phyloP scores from a whole-genome alignment of 768 basidiomycete genomes.

The Collybia sordida region DNA sequence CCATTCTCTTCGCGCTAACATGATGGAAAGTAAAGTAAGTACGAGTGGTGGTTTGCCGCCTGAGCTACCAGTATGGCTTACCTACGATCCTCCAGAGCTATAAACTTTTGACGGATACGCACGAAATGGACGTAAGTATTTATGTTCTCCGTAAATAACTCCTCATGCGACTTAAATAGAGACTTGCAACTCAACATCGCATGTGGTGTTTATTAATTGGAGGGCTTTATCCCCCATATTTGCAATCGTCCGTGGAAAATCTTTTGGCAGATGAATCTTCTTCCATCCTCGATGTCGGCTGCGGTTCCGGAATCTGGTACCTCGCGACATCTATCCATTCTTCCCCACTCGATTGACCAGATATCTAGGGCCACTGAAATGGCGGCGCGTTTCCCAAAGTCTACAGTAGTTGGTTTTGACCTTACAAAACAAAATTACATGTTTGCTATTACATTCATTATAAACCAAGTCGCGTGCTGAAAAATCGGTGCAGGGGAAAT shows the following conservation, averaged over 20 bases:
- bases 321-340: background rate
- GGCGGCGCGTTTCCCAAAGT: conserved; percentile 19
- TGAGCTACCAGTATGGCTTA: background rate
- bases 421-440: conserved; percentile 12
- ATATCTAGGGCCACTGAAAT: conserved; percentile 24
- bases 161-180: conserved; percentile 8
- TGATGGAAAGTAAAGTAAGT: too few relatives aligned
- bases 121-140: background rate
- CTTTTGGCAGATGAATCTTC: conserved; percentile 10
- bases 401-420: conserved; percentile 24
- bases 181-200: conserved; percentile 21
- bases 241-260: conserved; percentile 11
- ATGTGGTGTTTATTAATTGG: conserved; percentile 24
- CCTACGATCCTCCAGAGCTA: background rate
- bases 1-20: background rate
- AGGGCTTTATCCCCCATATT: conserved; percentile 20
- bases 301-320: conserved; percentile 28
- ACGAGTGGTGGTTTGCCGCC: too few relatives aligned
- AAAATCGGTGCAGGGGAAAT: conserved; percentile 3
- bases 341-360: background rate
- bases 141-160: background rate
- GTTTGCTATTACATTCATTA: conserved; percentile 10
- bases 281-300: conserved; percentile 25
- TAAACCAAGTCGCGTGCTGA: background rate
- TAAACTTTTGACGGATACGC: background rate